Percentiles rank a stretch among this genome's conserved stretches.
Conservation (phyloP, 345 rosid species). For the Eucalyptus brandiana region DNA sequence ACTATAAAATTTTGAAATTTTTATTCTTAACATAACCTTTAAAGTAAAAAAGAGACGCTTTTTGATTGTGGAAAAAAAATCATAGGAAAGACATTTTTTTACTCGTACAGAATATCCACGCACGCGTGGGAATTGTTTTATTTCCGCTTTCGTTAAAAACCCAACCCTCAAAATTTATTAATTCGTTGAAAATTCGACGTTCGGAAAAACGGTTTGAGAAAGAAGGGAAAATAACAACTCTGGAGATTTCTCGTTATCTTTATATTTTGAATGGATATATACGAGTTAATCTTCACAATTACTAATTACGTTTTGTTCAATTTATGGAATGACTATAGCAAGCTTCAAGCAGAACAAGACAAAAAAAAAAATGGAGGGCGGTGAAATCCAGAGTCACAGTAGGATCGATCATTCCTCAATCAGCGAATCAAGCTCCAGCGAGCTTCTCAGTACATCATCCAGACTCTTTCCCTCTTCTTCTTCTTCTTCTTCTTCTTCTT, state of each 20-base stretch:
- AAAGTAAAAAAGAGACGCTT: neutral
- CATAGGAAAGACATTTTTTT: neutral
- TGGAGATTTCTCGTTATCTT: neutral
- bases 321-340: neutral
- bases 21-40: neutral
- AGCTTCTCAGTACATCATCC: neutral
- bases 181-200: neutral
- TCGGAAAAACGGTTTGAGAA: neutral
- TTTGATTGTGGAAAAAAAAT: neutral
- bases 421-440: neutral
- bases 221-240: too few species aligned
- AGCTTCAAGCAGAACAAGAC: neutral
- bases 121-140: neutral
- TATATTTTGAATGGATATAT: neutral
- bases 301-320: neutral
- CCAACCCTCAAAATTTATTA: neutral
- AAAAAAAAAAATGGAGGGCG: neutral
- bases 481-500: slow-evolving; percentile 6
- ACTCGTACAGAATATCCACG: neutral
- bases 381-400: neutral
- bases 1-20: too few species aligned
- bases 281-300: neutral
- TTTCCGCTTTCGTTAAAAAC: neutral
- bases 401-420: neutral
- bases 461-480: slow-evolving; percentile 3